phyloP scores from a whole-genome alignment of 2,329 filamentous ascomycete species.

The Cladosporium sp. region DNA sequence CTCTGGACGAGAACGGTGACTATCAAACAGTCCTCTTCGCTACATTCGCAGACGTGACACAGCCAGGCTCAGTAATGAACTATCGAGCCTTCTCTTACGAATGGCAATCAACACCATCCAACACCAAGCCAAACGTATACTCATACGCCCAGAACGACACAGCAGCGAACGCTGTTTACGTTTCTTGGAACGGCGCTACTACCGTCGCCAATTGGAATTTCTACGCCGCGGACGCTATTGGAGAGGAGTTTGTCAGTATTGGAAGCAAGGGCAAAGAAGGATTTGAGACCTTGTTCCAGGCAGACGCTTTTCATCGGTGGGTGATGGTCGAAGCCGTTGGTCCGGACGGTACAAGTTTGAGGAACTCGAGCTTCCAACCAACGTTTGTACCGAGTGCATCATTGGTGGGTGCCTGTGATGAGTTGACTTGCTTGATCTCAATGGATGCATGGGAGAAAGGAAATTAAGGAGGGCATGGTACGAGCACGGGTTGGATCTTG shows the following conservation, averaged over 20 bases:
- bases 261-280: constrained; percentile 21
- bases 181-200: constrained; percentile 52
- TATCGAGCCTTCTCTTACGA: constrained; percentile 54
- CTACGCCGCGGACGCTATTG: constrained; percentile 34
- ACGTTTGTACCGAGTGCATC: constrained; percentile 24
- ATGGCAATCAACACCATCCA: constrained; percentile 44
- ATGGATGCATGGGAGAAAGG: constrained; percentile 8
- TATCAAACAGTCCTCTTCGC: constrained; percentile 48
- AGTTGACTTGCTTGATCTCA: constrained; percentile 7
- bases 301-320: constrained; percentile 23
- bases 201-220: constrained; percentile 50
- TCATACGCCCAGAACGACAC: constrained; percentile 32
- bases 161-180: constrained; percentile 43
- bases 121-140: constrained; percentile 38
- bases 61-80: constrained; percentile 33
- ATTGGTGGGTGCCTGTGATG: constrained; percentile 5
- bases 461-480: not conserved
- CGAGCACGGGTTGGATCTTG: not conserved
- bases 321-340: constrained; percentile 27
- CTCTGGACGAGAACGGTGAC: constrained; percentile 40
- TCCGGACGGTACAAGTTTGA: constrained; percentile 24
- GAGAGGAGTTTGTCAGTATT: constrained; percentile 22
- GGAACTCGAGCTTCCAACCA: constrained; percentile 30
- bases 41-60: constrained; percentile 40
- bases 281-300: constrained; percentile 29